phyloP scores from a whole-genome alignment of 805 yeast genomes.

The Candida yuanshanica region DNA sequence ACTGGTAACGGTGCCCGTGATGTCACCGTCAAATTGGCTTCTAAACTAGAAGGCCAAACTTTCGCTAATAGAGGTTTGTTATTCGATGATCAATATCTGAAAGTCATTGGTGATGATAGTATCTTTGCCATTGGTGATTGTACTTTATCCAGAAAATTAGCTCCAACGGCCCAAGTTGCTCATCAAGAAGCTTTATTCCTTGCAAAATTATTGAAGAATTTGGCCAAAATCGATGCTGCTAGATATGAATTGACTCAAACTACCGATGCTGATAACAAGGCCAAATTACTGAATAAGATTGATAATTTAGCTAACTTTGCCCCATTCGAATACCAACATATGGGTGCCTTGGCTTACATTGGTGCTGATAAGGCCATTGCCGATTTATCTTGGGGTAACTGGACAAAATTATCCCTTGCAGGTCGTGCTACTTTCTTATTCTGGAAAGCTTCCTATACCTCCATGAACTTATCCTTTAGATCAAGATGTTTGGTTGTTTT shows the following conservation, averaged over 20 bases:
- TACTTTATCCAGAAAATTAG: slow-evolving; percentile 77
- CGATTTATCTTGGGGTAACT: slow-evolving; percentile 74
- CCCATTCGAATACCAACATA: slow-evolving; percentile 77
- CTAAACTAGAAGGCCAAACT: slow-evolving; percentile 67
- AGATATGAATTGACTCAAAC: slow-evolving; percentile 35
- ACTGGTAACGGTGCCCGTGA: slow-evolving; percentile 92
- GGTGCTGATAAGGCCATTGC: slow-evolving; percentile 94
- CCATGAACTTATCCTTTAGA: slow-evolving; percentile 86
- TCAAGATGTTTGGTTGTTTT: slow-evolving; percentile 79
- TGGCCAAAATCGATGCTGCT: slow-evolving; percentile 55
- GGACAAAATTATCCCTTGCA: slow-evolving; percentile 75
- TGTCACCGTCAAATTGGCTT: slow-evolving; percentile 59
- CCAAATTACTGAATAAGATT: slow-evolving; percentile 34
- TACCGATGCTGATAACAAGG: slow-evolving; percentile 35
- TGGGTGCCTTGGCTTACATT: slow-evolving; percentile 91
- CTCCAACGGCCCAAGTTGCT: slow-evolving; percentile 98
- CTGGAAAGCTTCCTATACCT: slow-evolving; percentile 92
- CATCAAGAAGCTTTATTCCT: slow-evolving; percentile 87
- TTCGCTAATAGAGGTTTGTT: slow-evolving; percentile 87
- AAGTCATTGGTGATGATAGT: slow-evolving; percentile 70
- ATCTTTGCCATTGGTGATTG: slow-evolving; percentile 94
- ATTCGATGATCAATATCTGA: slow-evolving; percentile 68
- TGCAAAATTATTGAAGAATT: slow-evolving; percentile 62
- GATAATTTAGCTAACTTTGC: slow-evolving; percentile 42
- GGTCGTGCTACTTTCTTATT: slow-evolving; percentile 85